Conservation (phyloP, 192 early-diverging fungal genomes). For the Allomyces javanicus region DNA sequence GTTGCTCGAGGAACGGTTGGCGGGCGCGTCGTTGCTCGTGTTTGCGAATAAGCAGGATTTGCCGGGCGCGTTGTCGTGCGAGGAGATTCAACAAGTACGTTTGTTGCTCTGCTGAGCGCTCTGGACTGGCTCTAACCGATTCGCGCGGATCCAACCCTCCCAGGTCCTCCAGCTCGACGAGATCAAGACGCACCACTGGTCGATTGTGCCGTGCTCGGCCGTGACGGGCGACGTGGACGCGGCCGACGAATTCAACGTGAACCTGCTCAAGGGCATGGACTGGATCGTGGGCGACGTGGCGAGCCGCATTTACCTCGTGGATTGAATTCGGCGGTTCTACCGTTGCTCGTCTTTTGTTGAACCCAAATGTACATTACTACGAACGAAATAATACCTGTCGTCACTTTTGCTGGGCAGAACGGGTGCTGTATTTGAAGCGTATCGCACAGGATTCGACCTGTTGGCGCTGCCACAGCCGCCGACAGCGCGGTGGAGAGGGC, state of each 20-base stretch:
- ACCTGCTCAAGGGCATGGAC: conserved; percentile 74
- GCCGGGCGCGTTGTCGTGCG: conserved; percentile 46
- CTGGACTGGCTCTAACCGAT: neutral
- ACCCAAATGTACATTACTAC: too few species aligned
- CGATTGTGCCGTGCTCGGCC: conserved; percentile 75
- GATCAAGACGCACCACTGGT: conserved; percentile 81
- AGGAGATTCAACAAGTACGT: conserved; percentile 48
- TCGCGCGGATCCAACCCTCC: neutral
- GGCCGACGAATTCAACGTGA: conserved; percentile 7
- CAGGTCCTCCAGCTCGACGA: conserved; percentile 45
- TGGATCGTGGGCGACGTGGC: conserved; percentile 88
- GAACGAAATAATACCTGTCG: too few species aligned
- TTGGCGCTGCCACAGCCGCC: too few species aligned
- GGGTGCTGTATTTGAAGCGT: too few species aligned
- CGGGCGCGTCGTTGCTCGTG: conserved; percentile 79
- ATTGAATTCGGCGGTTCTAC: too few species aligned
- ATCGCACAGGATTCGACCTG: too few species aligned
- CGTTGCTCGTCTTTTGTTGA: too few species aligned
- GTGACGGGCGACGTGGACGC: conserved; percentile 44
- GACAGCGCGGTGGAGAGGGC: too few species aligned
- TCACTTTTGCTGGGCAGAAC: too few species aligned
- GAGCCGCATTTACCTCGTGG: conserved; percentile 58
- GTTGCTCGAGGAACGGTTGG: conserved; percentile 78
- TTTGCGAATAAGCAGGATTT: conserved; percentile 99
- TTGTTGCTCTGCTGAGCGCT: neutral